Base-by-base conservation (phyloP, 768 basidiomycete genomes). In the Stropharia rugosoannulata region DNA sequence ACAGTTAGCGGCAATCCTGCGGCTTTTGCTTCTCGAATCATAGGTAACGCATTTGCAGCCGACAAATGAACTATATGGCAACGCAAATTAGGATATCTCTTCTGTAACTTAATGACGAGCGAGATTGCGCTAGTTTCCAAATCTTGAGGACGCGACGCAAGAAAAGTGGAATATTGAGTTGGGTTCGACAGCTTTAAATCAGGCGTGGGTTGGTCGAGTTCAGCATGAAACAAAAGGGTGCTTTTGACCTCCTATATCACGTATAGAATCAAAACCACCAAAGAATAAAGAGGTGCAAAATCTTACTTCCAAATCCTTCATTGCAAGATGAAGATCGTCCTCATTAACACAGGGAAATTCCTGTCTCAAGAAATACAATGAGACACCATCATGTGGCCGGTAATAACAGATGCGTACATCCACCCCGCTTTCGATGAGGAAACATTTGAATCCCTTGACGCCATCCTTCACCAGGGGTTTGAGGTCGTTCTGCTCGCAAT, bases 41-140 rank as follows among this genome's bases (percentile, higher is more conserved):
- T 61, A 3, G 88, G 90, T 16, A 99, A 81, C 5, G 94, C 93
- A 18, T 80, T 75, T 4, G 95, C 80, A 4, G 95, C 89, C 49
- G 94, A 95, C 48, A 99, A 84, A 72, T 99, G 96, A 44, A 98
- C 96, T 59, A 99, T 93, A 73, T 99, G 96, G 59, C 89, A 90
- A 18, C 87, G 86, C 25, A 97, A 76, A 5, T 75, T 67, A 4
- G 91, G 89, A 68, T 82, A 87, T 41, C 66, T 70, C 37, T 68
- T 69, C 62, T 88, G 87, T 43, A 95, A 77, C 40, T 73, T 71
- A 13, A 83, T 82, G 63, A 99, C 87, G 29, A 95, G 76, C 25
- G 79, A 73, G 57, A 99, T 91, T 8, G 96, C 96, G 59, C 86
- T 80, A 1, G 80, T 75, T 74, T 99, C 96, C 58, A 95, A 77